Conservation (phyloP, 345 rosid genomes). For the Aurinia saxatilis region DNA sequence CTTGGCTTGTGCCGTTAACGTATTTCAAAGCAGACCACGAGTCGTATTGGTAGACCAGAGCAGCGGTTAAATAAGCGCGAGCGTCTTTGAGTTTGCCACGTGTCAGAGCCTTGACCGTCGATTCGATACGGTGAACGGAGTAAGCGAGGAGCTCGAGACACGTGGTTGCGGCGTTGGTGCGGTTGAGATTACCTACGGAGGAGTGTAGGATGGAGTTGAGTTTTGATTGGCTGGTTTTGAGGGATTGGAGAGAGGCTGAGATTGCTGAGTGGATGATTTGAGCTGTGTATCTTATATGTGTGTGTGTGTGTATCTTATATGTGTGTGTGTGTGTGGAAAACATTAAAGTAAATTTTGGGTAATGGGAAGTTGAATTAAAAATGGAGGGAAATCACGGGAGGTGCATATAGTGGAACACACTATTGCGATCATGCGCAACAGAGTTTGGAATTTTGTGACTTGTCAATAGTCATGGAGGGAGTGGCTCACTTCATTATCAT, state of each 20-base stretch:
- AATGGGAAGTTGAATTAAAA: background rate
- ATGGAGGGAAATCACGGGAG: background rate
- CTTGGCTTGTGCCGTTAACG: slow-evolving; percentile 52
- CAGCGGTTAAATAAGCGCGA: slow-evolving; percentile 76
- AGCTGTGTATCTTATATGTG: background rate
- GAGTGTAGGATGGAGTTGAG: slow-evolving; percentile 43
- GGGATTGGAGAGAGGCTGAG: slow-evolving; percentile 44
- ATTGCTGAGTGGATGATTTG: slow-evolving; percentile 57
- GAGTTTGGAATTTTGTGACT: slow-evolving; percentile 24
- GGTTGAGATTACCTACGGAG: slow-evolving; percentile 50
- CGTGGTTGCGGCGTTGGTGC: slow-evolving; percentile 46
- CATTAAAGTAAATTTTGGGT: background rate
- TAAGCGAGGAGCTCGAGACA: slow-evolving; percentile 50
- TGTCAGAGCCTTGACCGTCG: slow-evolving; percentile 35
- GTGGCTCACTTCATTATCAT: slow-evolving; percentile 23
- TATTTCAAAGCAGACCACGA: slow-evolving; percentile 66
- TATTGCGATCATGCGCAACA: slow-evolving; percentile 27
- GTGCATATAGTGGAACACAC: slow-evolving; percentile 22
- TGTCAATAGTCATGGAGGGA: slow-evolving; percentile 23
- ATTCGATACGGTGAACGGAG: slow-evolving; percentile 43
- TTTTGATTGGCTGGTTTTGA: slow-evolving; percentile 47
- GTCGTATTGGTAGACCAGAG: slow-evolving; percentile 63
- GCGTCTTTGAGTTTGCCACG: slow-evolving; percentile 55
- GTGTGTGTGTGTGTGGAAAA: background rate
- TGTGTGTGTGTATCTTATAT: background rate